Percentiles rank a stretch among this genome's conserved stretches.
Conservation (phyloP, 2,329 filamentous ascomycete species). For the Penicillium sp. region DNA sequence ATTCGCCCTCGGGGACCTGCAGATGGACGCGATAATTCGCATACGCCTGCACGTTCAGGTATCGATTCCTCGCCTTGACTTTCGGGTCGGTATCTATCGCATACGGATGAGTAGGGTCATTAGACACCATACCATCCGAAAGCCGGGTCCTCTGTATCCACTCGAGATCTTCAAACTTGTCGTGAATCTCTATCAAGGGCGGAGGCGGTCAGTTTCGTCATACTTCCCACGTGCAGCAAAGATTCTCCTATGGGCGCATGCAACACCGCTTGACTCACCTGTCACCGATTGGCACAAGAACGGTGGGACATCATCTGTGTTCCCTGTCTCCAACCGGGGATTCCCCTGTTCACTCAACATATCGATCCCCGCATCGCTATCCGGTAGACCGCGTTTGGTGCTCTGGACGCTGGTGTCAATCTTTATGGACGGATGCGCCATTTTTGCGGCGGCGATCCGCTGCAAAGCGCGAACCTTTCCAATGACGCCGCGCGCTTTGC, state of each 20-base stretch:
- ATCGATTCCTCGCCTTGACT: slow-evolving; percentile 71
- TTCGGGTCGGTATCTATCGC: slow-evolving; percentile 59
- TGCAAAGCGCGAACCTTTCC: slow-evolving; percentile 43
- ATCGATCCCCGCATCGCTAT: slow-evolving; percentile 33
- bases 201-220: slow-evolving; percentile 14
- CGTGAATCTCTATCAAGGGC: slow-evolving; percentile 55
- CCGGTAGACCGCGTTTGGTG: slow-evolving; percentile 40
- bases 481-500: slow-evolving; percentile 43
- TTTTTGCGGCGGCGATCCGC: slow-evolving; percentile 41
- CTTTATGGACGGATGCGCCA: slow-evolving; percentile 43
- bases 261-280: slow-evolving; percentile 34
- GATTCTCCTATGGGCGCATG: slow-evolving; percentile 19
- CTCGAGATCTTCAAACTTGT: slow-evolving; percentile 62
- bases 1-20: slow-evolving; percentile 68
- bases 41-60: slow-evolving; percentile 87
- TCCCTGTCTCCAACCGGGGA: slow-evolving; percentile 26
- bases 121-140: slow-evolving; percentile 44
- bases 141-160: slow-evolving; percentile 59
- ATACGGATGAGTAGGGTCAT: slow-evolving; percentile 55
- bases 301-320: slow-evolving; percentile 36
- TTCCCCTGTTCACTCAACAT: slow-evolving; percentile 30
- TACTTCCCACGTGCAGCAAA: slow-evolving; percentile 15
- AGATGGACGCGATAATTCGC: slow-evolving; percentile 81
- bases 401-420: slow-evolving; percentile 41
- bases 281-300: slow-evolving; percentile 40